Evolutionary conservation across 2,329 filamentous ascomycete genomes (phyloP).

Genomic region (Monosporascus sp.): DNA sequence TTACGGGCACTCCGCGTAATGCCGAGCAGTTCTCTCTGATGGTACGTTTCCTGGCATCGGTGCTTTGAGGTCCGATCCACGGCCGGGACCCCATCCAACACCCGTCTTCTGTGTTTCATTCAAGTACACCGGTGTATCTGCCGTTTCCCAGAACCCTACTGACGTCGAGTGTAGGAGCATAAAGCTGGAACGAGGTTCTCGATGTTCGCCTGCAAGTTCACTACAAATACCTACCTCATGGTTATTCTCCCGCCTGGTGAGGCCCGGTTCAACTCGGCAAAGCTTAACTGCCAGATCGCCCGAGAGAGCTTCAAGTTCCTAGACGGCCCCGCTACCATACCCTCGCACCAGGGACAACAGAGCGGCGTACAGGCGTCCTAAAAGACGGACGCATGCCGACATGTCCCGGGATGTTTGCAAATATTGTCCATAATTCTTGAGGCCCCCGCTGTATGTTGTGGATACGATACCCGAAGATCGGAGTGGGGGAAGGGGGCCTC

Average conservation of each 20-base stretch:
- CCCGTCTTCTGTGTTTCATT: neutral
- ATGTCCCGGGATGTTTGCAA: too few species aligned
- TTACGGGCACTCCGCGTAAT: conserved; percentile 74
- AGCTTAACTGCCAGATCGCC: conserved; percentile 85
- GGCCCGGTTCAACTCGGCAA: conserved; percentile 82
- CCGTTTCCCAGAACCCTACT: neutral
- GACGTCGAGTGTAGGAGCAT: conserved; percentile 45
- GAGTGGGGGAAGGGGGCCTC: too few species aligned
- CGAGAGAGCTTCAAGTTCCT: conserved; percentile 72
- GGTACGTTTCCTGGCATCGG: conserved; percentile 17
- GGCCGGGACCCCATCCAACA: too few species aligned
- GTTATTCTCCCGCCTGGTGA: conserved; percentile 88
- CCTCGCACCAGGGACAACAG: neutral
- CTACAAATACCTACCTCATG: conserved; percentile 95
- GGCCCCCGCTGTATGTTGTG: too few species aligned
- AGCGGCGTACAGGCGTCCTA: too few species aligned
- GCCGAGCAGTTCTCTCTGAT: conserved; percentile 76
- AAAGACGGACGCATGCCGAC: too few species aligned
- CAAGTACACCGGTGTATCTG: neutral
- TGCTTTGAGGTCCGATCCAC: too few species aligned
- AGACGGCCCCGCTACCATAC: conserved; percentile 41
- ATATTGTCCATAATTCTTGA: too few species aligned
- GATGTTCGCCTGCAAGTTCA: conserved; percentile 92
- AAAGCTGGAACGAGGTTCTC: conserved; percentile 75
- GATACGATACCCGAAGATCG: too few species aligned